A percentile compares a stretch with the other conserved stretches of the same genome.
These are phyloP conservation scores for Stephanodiscus minutulus DNA, from an alignment of 108 stramenopile species.

Conservation along the genomic window DNA sequence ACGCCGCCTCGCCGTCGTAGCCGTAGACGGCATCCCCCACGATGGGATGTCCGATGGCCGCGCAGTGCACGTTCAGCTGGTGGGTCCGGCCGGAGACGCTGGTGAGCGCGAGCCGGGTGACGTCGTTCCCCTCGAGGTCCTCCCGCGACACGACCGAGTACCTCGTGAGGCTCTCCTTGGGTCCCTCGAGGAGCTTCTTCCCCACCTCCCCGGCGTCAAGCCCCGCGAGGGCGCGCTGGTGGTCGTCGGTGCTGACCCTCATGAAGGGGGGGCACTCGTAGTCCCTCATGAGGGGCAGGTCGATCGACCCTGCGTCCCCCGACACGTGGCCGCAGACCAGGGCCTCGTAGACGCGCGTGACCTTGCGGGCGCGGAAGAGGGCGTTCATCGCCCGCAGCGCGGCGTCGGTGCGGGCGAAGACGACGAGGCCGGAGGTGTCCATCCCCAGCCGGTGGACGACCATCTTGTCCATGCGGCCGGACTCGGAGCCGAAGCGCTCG, in stretches of 20 bases:
- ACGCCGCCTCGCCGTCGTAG: conserved; percentile 66
- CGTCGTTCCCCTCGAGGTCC: conserved; percentile 66
- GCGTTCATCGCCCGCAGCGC: conserved; percentile 70
- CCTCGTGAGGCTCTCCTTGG: conserved; percentile 79
- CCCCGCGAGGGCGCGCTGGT: conserved; percentile 66
- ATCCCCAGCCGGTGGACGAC: conserved; percentile 85
- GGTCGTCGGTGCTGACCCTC: conserved; percentile 78
- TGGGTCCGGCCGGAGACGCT: conserved; percentile 83
- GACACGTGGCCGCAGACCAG: conserved; percentile 76
- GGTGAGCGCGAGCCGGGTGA: conserved; percentile 74
- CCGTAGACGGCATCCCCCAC: conserved; percentile 86
- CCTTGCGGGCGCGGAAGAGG: conserved; percentile 71
- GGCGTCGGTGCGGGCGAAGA: conserved; percentile 69
- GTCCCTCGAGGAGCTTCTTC: conserved; percentile 73
- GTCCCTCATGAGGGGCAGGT: conserved; percentile 78
- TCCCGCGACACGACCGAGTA: conserved; percentile 70
- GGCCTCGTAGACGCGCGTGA: conserved; percentile 79
- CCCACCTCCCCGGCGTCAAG: conserved; percentile 62
- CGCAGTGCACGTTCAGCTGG: conserved; percentile 87
- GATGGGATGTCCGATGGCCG: conserved; percentile 90
- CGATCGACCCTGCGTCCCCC: conserved; percentile 68
- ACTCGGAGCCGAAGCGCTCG: conserved; percentile 61
- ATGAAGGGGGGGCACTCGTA: conserved; percentile 83
- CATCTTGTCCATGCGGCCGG: conserved; percentile 78
- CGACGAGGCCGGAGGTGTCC: conserved; percentile 85